A percentile compares a stretch with the other conserved stretches of the same genome.
Conservation (phyloP, 2,329 filamentous ascomycete genomes). For the Aschersonia sp. region DNA sequence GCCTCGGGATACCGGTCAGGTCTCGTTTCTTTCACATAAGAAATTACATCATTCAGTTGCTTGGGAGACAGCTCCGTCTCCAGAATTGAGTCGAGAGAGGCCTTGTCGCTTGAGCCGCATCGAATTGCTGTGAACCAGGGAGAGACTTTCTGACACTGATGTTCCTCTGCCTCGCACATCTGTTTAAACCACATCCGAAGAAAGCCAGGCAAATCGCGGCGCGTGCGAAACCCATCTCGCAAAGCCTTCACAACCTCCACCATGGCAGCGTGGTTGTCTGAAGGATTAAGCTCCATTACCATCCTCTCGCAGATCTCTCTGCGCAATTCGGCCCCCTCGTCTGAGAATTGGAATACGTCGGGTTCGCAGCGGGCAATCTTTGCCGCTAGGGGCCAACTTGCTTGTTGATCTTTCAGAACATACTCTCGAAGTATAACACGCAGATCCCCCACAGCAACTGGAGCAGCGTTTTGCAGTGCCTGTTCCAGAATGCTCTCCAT, state of each 20-base stretch:
- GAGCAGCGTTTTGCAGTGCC: conserved; percentile 14
- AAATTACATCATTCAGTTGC: conserved; percentile 27
- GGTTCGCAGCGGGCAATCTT: conserved; percentile 28
- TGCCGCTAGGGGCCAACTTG: conserved; percentile 28
- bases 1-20: conserved; percentile 16
- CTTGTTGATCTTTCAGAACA: conserved; percentile 17
- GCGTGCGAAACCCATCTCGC: conserved; percentile 27
- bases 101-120: conserved; percentile 6
- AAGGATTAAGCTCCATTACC: conserved; percentile 7
- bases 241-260: conserved; percentile 25
- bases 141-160: conserved; percentile 11
- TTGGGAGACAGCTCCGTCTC: conserved; percentile 28
- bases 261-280: conserved; percentile 10
- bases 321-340: conserved; percentile 24
- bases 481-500: conserved; percentile 17
- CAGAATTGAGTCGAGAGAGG: conserved; percentile 13
- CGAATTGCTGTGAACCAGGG: conserved; percentile 18
- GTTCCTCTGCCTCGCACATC: conserved; percentile 19
- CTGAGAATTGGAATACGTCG: conserved; percentile 28
- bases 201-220: conserved; percentile 29
- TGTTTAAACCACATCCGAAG: conserved; percentile 31
- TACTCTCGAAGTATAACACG: conserved; percentile 27
- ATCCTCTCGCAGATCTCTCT: conserved; percentile 23
- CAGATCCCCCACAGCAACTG: conserved; percentile 24
- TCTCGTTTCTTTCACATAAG: conserved; percentile 24